Evolutionary conservation across 2,329 filamentous ascomycete species (phyloP).

Genomic region (Aspergillus versicolor): DNA sequence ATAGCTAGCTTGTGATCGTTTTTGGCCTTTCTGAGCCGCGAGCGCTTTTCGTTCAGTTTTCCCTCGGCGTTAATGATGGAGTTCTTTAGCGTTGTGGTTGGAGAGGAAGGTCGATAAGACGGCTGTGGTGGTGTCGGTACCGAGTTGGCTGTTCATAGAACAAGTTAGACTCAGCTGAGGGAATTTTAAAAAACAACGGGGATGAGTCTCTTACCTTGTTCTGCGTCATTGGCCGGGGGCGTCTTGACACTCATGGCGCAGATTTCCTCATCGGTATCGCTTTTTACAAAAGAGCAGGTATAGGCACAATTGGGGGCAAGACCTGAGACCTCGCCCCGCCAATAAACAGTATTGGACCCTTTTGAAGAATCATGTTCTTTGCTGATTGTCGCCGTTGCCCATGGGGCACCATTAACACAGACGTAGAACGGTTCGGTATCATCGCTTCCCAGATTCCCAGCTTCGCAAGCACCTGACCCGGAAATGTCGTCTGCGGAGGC

Average conservation of each 20-base stretch:
- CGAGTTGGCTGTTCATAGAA: conserved; percentile 30
- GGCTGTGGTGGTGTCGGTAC: conserved; percentile 54
- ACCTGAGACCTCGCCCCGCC: conserved; percentile 64
- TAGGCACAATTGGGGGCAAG: conserved; percentile 65
- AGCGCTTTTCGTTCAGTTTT: conserved; percentile 59
- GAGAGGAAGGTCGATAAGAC: conserved; percentile 62
- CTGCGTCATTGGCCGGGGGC: conserved; percentile 57
- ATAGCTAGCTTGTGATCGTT: conserved; percentile 61
- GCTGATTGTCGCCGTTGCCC: conserved; percentile 61
- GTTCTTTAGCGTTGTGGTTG: conserved; percentile 64
- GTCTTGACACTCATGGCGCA: conserved; percentile 64
- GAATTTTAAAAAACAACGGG: background rate
- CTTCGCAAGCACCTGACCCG: conserved; percentile 29
- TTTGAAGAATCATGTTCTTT: conserved; percentile 45
- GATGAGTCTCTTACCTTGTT: conserved; percentile 49
- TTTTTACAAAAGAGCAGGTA: conserved; percentile 61
- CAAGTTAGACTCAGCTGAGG: background rate
- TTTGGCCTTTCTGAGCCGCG: conserved; percentile 58
- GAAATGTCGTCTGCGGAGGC: conserved; percentile 33
- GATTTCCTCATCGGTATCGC: conserved; percentile 57
- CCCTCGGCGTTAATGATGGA: conserved; percentile 63
- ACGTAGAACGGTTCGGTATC: conserved; percentile 62
- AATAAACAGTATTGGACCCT: conserved; percentile 49
- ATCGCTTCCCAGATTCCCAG: conserved; percentile 24
- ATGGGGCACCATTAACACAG: conserved; percentile 64